A percentile compares a stretch with the other conserved stretches of the same genome.
phyloP scores from a whole-genome alignment of 2,329 filamentous ascomycete genomes.

The Monosporascus sp. region DNA sequence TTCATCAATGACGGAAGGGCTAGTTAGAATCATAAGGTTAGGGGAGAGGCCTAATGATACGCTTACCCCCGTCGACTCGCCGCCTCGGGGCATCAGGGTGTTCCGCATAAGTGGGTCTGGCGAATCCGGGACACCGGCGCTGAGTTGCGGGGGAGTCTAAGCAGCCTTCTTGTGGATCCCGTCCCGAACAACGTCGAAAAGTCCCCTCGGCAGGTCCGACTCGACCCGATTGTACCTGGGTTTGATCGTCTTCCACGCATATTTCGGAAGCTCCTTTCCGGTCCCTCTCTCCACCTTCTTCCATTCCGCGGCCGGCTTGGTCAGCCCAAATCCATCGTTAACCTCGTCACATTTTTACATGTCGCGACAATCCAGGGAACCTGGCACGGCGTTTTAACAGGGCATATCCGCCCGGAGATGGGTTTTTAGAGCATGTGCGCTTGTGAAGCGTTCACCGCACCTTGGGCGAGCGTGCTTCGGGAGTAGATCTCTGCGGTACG shows the following conservation, averaged over 20 bases:
- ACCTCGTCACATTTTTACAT: constrained; percentile 23
- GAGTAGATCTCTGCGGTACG: constrained; percentile 23
- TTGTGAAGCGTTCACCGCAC: constrained; percentile 19
- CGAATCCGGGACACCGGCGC: too few species aligned
- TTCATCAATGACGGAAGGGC: neutral
- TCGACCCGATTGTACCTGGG: constrained; percentile 21
- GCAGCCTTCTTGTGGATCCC: too few species aligned
- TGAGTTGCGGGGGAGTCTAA: too few species aligned
- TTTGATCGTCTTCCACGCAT: constrained; percentile 22
- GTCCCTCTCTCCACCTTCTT: constrained; percentile 20
- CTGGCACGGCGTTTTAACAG: constrained; percentile 20
- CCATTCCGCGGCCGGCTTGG: constrained; percentile 15
- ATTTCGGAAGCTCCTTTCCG: constrained; percentile 20
- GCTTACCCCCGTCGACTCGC: too few species aligned
- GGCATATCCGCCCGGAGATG: constrained; percentile 24
- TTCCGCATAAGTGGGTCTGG: too few species aligned
- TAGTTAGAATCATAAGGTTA: too few species aligned
- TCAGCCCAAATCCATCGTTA: constrained; percentile 12
- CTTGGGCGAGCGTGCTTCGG: constrained; percentile 23
- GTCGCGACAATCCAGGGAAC: constrained; percentile 21
- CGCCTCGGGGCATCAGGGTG: too few species aligned
- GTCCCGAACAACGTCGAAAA: too few species aligned
- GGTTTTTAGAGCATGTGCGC: constrained; percentile 16
- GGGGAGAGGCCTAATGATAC: too few species aligned
- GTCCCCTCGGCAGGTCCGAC: constrained; percentile 14